Evolutionary conservation across 2,329 filamentous ascomycete species (phyloP).

Genomic region (Penicillium sp.): DNA sequence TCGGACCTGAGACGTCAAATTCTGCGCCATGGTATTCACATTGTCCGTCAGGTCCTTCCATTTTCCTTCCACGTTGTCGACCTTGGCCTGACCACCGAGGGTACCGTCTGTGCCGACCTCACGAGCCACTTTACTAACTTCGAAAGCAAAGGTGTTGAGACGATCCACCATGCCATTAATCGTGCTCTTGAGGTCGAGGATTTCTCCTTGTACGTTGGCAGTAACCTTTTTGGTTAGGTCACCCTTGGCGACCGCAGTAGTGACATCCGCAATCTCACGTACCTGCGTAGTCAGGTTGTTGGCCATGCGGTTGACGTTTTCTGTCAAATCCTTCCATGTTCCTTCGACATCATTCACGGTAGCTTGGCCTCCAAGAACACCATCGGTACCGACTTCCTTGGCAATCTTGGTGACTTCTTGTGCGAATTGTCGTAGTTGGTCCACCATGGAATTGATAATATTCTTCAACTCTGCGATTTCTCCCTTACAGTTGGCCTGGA

Average conservation of each 20-base stretch:
- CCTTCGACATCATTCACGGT: slow-evolving; percentile 95
- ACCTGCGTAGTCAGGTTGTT: slow-evolving; percentile 98
- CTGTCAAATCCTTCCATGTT: slow-evolving; percentile 94
- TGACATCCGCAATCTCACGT: slow-evolving; percentile 94
- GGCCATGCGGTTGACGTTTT: slow-evolving; percentile 97
- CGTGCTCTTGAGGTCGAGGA: slow-evolving; percentile 90
- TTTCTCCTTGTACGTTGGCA: slow-evolving; percentile 90
- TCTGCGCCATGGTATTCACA: slow-evolving; percentile 67
- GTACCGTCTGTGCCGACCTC: slow-evolving; percentile 66
- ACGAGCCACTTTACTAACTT: slow-evolving; percentile 65
- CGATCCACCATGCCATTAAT: slow-evolving; percentile 69
- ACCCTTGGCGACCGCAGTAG: slow-evolving; percentile 88
- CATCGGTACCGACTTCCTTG: slow-evolving; percentile 94
- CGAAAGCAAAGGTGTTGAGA: slow-evolving; percentile 63
- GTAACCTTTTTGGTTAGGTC: slow-evolving; percentile 96
- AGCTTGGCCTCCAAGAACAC: slow-evolving; percentile 88
- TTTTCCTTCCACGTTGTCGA: slow-evolving; percentile 65
- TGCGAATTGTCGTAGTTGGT: slow-evolving; percentile 94
- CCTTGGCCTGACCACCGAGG: slow-evolving; percentile 63
- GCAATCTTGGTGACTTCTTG: slow-evolving; percentile 96
- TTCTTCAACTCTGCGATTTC: slow-evolving; percentile 94
- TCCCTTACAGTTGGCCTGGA: slow-evolving; percentile 86
- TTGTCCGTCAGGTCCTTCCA: slow-evolving; percentile 68
- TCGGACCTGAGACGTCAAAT: slow-evolving; percentile 69
- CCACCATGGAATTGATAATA: slow-evolving; percentile 99